Evolutionary conservation across 1,284 basidiomycete genomes (phyloP).

Genomic region (Athelia sp.): DNA sequence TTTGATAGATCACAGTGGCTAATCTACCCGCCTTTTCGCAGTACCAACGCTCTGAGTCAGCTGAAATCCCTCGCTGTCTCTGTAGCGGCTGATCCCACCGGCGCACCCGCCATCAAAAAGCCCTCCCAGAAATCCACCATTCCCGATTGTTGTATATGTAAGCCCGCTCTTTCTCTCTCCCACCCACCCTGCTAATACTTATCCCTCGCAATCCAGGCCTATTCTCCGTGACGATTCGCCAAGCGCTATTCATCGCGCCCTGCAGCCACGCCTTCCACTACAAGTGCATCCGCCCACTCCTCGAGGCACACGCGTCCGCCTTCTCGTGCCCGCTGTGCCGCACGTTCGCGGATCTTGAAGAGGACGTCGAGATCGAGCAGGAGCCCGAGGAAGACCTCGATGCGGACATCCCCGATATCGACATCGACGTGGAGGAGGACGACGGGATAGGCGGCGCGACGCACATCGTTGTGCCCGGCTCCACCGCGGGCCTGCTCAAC

Average conservation of each 20-base stretch:
- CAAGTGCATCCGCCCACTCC: slow-evolving; percentile 93
- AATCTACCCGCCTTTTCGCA: slow-evolving; percentile 19
- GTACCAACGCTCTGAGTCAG: slow-evolving; percentile 78
- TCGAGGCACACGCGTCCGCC: slow-evolving; percentile 85
- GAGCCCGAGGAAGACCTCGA: slow-evolving; percentile 17
- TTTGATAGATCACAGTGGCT: slow-evolving; percentile 1
- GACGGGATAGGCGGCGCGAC: neutral
- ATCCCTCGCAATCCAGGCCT: slow-evolving; percentile 56
- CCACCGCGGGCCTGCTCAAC: slow-evolving; percentile 1
- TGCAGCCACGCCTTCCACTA: slow-evolving; percentile 98
- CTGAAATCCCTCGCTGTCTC: slow-evolving; percentile 64
- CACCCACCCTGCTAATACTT: slow-evolving; percentile 3
- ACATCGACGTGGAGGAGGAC: slow-evolving; percentile 7
- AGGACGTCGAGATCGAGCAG: slow-evolving; percentile 82
- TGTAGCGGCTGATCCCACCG: slow-evolving; percentile 18
- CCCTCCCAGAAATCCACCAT: slow-evolving; percentile 46
- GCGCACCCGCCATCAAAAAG: slow-evolving; percentile 13
- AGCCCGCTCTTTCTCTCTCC: slow-evolving; percentile 21
- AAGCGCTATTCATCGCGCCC: slow-evolving; percentile 95
- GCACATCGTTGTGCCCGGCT: slow-evolving; percentile 2
- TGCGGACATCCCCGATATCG: slow-evolving; percentile 17
- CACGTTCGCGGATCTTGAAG: slow-evolving; percentile 91
- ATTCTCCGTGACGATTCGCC: slow-evolving; percentile 90
- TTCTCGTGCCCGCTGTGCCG: slow-evolving; percentile 95
- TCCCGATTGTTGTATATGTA: slow-evolving; percentile 94